phyloP scores from a whole-genome alignment of 73 alveolate species.

The Uronychia binucleata region DNA sequence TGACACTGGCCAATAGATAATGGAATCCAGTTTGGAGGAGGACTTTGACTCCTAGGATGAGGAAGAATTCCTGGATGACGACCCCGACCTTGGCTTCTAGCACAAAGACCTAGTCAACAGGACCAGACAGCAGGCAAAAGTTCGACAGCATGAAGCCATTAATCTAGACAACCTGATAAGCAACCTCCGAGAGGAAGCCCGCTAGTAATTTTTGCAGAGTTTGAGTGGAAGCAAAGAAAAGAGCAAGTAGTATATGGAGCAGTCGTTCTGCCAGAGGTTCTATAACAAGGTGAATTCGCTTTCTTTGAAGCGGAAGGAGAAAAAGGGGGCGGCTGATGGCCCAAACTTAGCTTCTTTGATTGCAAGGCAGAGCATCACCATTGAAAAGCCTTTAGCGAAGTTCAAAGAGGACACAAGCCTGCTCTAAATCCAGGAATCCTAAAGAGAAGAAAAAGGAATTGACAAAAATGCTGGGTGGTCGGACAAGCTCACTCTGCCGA shows the following conservation, averaged over 20 bases:
- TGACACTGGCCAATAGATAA: not conserved
- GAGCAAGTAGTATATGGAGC: not conserved
- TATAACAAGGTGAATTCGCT: not conserved
- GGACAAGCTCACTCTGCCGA: too few species aligned
- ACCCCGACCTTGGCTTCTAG: not conserved
- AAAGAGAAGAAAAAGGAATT: too few species aligned
- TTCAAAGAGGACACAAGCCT: too few species aligned
- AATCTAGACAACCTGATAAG: not conserved
- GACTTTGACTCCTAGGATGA: not conserved
- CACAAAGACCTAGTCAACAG: not conserved
- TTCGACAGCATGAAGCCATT: not conserved
- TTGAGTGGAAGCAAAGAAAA: not conserved
- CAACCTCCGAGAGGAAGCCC: not conserved
- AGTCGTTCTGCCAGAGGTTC: not conserved
- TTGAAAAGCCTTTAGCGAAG: too few species aligned
- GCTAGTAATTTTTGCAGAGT: not conserved
- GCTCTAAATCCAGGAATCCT: too few species aligned
- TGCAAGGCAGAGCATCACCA: too few species aligned
- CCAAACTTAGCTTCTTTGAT: too few species aligned
- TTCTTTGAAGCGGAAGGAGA: too few species aligned
- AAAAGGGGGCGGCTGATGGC: too few species aligned
- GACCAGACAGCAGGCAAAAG: not conserved
- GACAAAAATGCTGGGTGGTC: too few species aligned
- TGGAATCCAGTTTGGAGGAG: not conserved
- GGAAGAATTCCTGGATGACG: not conserved